A percentile compares a stretch with the other conserved stretches of the same genome.
Evolutionary conservation across 768 basidiomycete species (phyloP).

Genomic region (Strobilomyces confusus): DNA sequence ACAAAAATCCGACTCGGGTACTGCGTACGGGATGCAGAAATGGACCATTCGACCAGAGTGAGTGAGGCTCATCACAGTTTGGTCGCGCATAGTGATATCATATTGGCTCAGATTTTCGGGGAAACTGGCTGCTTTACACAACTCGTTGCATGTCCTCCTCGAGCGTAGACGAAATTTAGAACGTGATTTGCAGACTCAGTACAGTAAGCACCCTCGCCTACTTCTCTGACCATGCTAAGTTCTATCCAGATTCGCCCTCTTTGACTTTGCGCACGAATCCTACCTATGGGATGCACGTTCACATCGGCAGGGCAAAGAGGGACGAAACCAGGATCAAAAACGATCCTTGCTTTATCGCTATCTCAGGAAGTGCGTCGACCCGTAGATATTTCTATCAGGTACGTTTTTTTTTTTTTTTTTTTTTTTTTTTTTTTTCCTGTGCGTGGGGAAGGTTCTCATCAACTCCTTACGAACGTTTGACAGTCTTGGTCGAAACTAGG

Average conservation of each 20-base stretch:
- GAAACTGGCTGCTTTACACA: conserved; percentile 48
- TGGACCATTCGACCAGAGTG: conserved; percentile 70
- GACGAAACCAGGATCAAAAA: conserved; percentile 49
- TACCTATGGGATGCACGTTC: conserved; percentile 71
- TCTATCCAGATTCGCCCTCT: conserved; percentile 58
- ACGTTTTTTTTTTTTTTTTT: background rate
- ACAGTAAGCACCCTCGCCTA: conserved; percentile 38
- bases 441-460: background rate
- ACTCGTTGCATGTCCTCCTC: conserved; percentile 41
- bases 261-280: conserved; percentile 67
- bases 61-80: conserved; percentile 11
- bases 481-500: conserved; percentile 78
- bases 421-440: background rate
- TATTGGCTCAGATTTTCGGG: conserved; percentile 49
- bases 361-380: conserved; percentile 64
- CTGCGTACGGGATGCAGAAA: conserved; percentile 34
- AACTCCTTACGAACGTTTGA: background rate
- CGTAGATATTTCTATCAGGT: conserved; percentile 68
- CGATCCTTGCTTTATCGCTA: conserved; percentile 48
- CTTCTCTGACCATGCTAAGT: conserved; percentile 5
- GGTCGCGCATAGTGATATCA: background rate
- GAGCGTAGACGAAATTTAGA: conserved; percentile 51
- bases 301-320: conserved; percentile 60
- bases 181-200: conserved; percentile 45
- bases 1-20: conserved; percentile 13